A percentile compares a stretch with the other conserved stretches of the same genome.
These are phyloP conservation scores for Cryoendolithus antarcticus DNA, from an alignment of 2,329 filamentous ascomycete genomes.

Conservation along the genomic window DNA sequence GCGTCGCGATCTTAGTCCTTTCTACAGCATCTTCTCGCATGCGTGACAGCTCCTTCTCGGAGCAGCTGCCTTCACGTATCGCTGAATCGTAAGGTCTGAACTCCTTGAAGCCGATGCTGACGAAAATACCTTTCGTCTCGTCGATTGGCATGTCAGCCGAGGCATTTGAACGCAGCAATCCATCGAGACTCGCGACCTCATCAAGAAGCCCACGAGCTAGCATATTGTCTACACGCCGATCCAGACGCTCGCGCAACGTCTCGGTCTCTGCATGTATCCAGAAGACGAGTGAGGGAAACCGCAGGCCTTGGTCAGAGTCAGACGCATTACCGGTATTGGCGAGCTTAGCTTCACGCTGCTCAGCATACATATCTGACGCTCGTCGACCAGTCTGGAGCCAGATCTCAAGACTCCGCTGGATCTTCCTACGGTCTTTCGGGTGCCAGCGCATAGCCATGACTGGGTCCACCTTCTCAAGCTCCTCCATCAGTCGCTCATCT, in stretches of 20 bases:
- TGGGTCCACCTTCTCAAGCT: constrained; percentile 71
- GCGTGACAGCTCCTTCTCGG: no score
- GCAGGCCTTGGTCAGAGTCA: constrained; percentile 19
- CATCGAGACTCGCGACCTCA: constrained; percentile 47
- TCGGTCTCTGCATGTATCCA: constrained; percentile 74
- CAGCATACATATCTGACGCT: constrained; percentile 76
- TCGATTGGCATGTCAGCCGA: constrained; percentile 45
- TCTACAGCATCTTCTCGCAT: no score
- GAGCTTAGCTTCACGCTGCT: constrained; percentile 40
- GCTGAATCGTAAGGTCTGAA: constrained; percentile 56
- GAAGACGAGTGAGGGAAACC: constrained; percentile 56
- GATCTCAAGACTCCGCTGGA: constrained; percentile 79
- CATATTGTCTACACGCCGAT: constrained; percentile 76
- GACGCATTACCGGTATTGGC: constrained; percentile 2
- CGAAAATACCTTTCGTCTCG: constrained; percentile 76
- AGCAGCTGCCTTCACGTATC: no score
- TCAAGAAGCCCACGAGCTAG: constrained; percentile 50
- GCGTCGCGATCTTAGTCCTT: no score
- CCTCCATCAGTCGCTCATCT: constrained; percentile 58
- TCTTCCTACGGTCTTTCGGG: constrained; percentile 82
- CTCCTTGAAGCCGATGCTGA: constrained; percentile 93
- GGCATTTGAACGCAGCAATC: constrained; percentile 18
- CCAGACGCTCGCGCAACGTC: constrained; percentile 55
- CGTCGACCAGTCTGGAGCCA: constrained; percentile 68
- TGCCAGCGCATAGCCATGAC: constrained; percentile 87